A percentile compares a stretch with the other conserved stretches of the same genome.
Evolutionary conservation across 2,329 filamentous ascomycete genomes (phyloP).

Genomic region (Aspergillus pseudoviridinutans): DNA sequence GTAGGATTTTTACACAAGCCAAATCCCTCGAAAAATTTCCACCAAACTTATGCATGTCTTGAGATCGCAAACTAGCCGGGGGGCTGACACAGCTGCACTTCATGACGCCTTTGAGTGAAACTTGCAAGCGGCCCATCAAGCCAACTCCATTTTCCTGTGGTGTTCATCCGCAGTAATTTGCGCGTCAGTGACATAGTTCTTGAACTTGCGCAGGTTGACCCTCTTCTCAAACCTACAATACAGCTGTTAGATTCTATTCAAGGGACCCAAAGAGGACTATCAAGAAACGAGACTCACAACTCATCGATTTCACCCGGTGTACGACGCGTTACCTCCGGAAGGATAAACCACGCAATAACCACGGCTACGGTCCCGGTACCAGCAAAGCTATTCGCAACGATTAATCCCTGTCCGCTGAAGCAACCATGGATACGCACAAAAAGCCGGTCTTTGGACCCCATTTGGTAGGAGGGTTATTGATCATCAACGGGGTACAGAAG

Average conservation of each 20-base stretch:
- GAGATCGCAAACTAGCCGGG: no score
- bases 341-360: slow-evolving; percentile 42
- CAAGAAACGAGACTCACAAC: slow-evolving; percentile 24
- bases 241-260: neutral
- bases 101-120: no score
- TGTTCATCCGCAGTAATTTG: slow-evolving; percentile 17
- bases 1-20: no score
- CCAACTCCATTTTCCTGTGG: no score
- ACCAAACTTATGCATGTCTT: no score
- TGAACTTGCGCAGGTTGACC: slow-evolving; percentile 35
- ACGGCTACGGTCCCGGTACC: slow-evolving; percentile 27
- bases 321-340: slow-evolving; percentile 52
- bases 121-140: no score
- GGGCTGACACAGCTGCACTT: no score
- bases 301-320: slow-evolving; percentile 49
- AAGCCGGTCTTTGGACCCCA: slow-evolving; percentile 47
- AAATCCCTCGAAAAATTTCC: no score
- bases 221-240: slow-evolving; percentile 32
- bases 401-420: neutral
- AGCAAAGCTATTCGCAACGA: slow-evolving; percentile 29
- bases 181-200: slow-evolving; percentile 34
- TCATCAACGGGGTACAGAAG: slow-evolving; percentile 45
- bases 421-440: slow-evolving; percentile 31
- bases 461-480: slow-evolving; percentile 32
- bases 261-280: neutral